A percentile compares a stretch with the other conserved stretches of the same genome.
Conservation (phyloP, 2,329 filamentous ascomycete species). For the Raffaelea albimanens region DNA sequence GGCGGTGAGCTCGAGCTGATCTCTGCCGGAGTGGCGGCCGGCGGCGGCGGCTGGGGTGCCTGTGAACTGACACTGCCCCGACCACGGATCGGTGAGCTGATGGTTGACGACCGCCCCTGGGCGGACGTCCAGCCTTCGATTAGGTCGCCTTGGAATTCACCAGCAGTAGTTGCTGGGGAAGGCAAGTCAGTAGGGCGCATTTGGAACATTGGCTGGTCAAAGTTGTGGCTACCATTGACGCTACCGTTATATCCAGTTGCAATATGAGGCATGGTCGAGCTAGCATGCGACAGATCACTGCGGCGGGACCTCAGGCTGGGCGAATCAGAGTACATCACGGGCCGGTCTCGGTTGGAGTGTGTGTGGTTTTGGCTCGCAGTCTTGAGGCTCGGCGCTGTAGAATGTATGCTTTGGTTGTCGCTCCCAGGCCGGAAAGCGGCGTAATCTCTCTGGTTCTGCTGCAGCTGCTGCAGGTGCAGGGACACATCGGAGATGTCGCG, state of each 20-base stretch:
- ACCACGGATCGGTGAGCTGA: slow-evolving; percentile 46
- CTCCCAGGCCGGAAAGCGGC: slow-evolving; percentile 33
- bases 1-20: slow-evolving; percentile 41
- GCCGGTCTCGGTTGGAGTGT: slow-evolving; percentile 37
- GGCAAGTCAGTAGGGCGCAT: slow-evolving; percentile 43
- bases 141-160: slow-evolving; percentile 44
- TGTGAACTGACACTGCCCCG: slow-evolving; percentile 47
- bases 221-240: slow-evolving; percentile 5
- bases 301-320: slow-evolving; percentile 52
- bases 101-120: slow-evolving; percentile 47
- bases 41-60: slow-evolving; percentile 17
- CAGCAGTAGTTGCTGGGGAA: slow-evolving; percentile 42
- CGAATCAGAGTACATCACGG: slow-evolving; percentile 46
- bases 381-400: slow-evolving; percentile 33
- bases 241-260: slow-evolving; percentile 2
- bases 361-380: slow-evolving; percentile 36
- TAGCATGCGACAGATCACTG: slow-evolving; percentile 45
- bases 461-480: background rate
- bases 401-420: slow-evolving; percentile 27
- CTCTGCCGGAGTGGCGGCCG: slow-evolving; percentile 13
- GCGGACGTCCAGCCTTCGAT: slow-evolving; percentile 53
- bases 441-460: slow-evolving; percentile 15
- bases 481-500: slow-evolving; percentile 1
- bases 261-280: slow-evolving; percentile 10
- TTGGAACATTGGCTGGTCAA: slow-evolving; percentile 8